A percentile compares a stretch with the other conserved stretches of the same genome.
These are phyloP conservation scores for Byssochlamys sp. DNA, from an alignment of 2,329 filamentous ascomycete genomes.

Conservation along the genomic window DNA sequence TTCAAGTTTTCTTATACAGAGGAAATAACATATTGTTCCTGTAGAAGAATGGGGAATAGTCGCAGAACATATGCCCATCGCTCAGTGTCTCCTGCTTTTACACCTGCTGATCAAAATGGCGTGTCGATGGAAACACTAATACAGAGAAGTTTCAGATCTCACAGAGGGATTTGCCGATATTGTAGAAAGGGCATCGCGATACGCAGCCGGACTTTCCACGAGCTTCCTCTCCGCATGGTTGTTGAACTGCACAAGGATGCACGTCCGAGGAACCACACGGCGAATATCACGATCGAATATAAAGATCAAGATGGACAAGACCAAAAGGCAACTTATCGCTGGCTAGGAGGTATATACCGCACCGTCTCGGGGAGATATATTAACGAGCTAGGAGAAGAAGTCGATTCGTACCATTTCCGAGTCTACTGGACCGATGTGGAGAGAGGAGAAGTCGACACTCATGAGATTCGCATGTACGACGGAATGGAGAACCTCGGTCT, in stretches of 20 bases:
- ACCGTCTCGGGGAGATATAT: not conserved
- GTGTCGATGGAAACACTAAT: conserved; percentile 13
- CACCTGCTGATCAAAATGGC: conserved; percentile 7
- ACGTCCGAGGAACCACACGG: conserved; percentile 15
- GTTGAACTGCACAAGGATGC: conserved; percentile 7
- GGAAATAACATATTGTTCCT: not conserved
- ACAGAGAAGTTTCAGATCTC: conserved; percentile 9
- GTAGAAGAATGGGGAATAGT: not conserved
- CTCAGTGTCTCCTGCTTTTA: conserved; percentile 9
- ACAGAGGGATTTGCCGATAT: not conserved
- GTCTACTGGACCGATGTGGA: conserved; percentile 24
- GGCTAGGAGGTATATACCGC: conserved; percentile 30
- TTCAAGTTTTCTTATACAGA: conserved; percentile 14
- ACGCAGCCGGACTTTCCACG: conserved; percentile 8
- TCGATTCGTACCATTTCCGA: conserved; percentile 9
- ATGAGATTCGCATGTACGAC: conserved; percentile 22
- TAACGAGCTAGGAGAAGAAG: not conserved
- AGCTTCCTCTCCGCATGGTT: conserved; percentile 23
- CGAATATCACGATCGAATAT: conserved; percentile 17
- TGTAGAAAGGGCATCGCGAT: not conserved
- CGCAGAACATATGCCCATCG: not conserved
- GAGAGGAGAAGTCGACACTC: conserved; percentile 15
- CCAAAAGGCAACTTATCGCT: conserved; percentile 22
- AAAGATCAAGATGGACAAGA: conserved; percentile 7
- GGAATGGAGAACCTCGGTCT: conserved; percentile 15